Evolutionary conservation across 257 asterid genomes (phyloP).

Genomic region (Henckelia pumila): DNA sequence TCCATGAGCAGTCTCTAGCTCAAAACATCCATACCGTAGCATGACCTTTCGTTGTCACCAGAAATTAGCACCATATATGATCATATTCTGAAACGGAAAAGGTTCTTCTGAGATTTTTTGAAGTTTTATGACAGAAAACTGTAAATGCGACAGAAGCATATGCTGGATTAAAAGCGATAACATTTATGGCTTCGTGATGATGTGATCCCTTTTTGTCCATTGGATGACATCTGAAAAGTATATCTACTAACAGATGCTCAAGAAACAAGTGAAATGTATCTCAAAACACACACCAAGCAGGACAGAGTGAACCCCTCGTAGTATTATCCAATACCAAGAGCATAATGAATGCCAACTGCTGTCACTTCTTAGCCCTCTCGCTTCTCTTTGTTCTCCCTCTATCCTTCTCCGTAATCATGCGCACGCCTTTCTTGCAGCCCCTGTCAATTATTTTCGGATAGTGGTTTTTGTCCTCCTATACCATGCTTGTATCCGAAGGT

Average conservation of each 20-base stretch:
- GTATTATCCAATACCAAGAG: not conserved
- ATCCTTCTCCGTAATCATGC: not conserved
- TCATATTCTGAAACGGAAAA: constrained; percentile 38
- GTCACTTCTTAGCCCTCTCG: not conserved
- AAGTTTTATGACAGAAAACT: no score
- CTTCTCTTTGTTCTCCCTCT: not conserved
- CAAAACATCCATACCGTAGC: constrained; percentile 64
- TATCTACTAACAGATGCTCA: not conserved
- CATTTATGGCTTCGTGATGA: no score
- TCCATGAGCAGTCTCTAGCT: constrained; percentile 61
- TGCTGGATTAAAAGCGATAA: no score
- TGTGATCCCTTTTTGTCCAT: no score
- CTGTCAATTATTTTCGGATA: not conserved
- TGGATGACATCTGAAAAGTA: no score
- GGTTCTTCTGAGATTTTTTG: constrained; percentile 21
- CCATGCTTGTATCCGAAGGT: not conserved
- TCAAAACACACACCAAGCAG: not conserved
- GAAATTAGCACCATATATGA: constrained; percentile 43
- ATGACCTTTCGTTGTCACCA: constrained; percentile 74
- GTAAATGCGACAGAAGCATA: no score
- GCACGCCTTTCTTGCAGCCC: not conserved
- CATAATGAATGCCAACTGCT: not conserved
- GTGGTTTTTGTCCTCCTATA: not conserved
- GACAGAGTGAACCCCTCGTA: not conserved
- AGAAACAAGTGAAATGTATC: not conserved